These are phyloP conservation scores for Filosporella fistucella DNA, from an alignment of 495 filamentous ascomycete genomes.

Conservation along the genomic window DNA sequence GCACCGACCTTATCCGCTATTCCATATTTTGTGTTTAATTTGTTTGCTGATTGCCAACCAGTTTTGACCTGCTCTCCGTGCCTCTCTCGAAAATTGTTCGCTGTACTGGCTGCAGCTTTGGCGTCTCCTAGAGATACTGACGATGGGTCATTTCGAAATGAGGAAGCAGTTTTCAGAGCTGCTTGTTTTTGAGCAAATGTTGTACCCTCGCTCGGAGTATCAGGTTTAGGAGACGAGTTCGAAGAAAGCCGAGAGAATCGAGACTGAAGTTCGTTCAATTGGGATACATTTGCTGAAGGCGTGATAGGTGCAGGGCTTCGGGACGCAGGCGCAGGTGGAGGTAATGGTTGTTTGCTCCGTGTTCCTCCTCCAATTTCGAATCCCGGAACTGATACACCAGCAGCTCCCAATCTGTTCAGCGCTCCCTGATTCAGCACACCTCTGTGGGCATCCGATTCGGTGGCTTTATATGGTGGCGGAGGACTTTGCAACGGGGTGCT, in stretches of 20 bases:
- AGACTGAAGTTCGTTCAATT: conserved; percentile 63
- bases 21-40: conserved; percentile 49
- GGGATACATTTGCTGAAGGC: conserved; percentile 17
- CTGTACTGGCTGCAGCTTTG: conserved; percentile 49
- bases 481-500: conserved; percentile 39
- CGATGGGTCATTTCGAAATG: conserved; percentile 50
- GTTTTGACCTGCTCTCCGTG: conserved; percentile 68
- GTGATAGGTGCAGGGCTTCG: conserved; percentile 10
- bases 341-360: conserved; percentile 12
- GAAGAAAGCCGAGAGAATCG: conserved; percentile 27
- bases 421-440: conserved; percentile 64
- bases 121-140: conserved; percentile 55
- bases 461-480: conserved; percentile 44
- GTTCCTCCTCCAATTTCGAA: conserved; percentile 65
- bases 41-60: conserved; percentile 56
- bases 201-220: conserved; percentile 43
- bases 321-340: conserved; percentile 15
- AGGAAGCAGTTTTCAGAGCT: conserved; percentile 50
- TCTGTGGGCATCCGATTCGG: conserved; percentile 27
- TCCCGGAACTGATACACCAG: conserved; percentile 79
- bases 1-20: conserved; percentile 26
- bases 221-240: conserved; percentile 23
- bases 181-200: conserved; percentile 58
- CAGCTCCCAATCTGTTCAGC: conserved; percentile 60
- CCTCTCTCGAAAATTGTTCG: conserved; percentile 67